A percentile compares a stretch with the other conserved stretches of the same genome.
phyloP scores from a whole-genome alignment of 2,329 filamentous ascomycete genomes.

The Didymella sp. region DNA sequence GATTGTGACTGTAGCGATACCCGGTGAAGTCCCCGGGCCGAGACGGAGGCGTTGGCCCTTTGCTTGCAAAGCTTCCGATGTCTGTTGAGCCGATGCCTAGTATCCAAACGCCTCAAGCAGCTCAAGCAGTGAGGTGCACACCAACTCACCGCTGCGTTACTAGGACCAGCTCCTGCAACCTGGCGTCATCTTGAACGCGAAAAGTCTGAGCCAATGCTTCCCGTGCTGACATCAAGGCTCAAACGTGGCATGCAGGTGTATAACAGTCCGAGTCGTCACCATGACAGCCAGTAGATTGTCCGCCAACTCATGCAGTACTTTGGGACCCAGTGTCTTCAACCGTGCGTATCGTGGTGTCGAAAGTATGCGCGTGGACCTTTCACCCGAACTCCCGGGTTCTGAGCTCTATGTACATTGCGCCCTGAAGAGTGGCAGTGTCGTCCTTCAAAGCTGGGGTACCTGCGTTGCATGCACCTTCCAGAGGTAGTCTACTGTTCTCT shows the following conservation, averaged over 20 bases:
- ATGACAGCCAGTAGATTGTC: not conserved
- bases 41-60: not conserved
- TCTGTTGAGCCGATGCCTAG: not conserved
- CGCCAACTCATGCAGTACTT: not conserved
- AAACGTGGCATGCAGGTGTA: not conserved
- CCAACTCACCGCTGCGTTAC: not conserved
- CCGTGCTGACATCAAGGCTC: not conserved
- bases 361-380: not conserved
- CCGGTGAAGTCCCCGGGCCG: not conserved
- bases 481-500: not conserved
- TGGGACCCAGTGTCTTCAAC: not conserved
- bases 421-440: not conserved
- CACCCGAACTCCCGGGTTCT: not conserved
- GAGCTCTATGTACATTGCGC: not conserved
- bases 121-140: not conserved
- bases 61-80: not conserved
- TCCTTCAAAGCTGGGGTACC: slow-evolving; percentile 7
- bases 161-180: not conserved
- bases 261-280: not conserved
- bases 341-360: not conserved
- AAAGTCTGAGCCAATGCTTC: not conserved
- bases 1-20: not conserved
- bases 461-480: not conserved
- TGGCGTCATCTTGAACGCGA: not conserved
- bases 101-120: too few relatives aligned